Evolutionary conservation across 352 stramenopile genomes (phyloP), one percentile per base, ranked within the genome.

Genomic region (Achlya hypogyna): DNA sequence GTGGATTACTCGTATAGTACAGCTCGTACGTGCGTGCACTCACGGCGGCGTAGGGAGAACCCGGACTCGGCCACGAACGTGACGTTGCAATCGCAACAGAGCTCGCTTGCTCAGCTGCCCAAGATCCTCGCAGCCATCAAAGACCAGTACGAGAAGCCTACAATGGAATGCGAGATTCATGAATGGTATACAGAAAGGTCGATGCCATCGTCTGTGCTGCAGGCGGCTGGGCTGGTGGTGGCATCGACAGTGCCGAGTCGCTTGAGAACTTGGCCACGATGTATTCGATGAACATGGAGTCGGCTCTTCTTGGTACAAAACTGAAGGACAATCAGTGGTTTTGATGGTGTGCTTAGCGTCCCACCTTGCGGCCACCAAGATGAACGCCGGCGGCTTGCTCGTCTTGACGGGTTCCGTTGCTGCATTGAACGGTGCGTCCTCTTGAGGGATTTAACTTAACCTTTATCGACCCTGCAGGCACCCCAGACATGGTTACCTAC

Each of bases 401-500:
- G 83, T 95, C 22, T 72, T 96, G 27, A 95, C 86, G 14, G 87
- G 88, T 18, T 86, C 88, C 5, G 82, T 82, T 4, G 86, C 88
- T n/a, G 87, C 87, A 14, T 70, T 91, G 5, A 76, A 86, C 58
- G 77, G 78, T 86, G 63, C 28, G 31, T 10, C 4, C 14, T 18
- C 31, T 9, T 62, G 18, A 6, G 58, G 56, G 22, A 51, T 56
- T 65, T 47, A 22, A 47, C 4, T 66, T 0, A 53, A 8, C 20
- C 65, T 60, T 28, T 53, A n/a, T n/a, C n/a, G n/a, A n/a, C n/a
- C 4, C 56, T 40, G 1, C 52, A 76, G 79, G 75, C 5, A 93
- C 87, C n/a, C 75, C 85, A 62, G 81, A 75, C 25, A 96, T 96
- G 84, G 75, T 91, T 22, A 87, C 86, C 42, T 96, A 96, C 70